Percentiles rank a stretch among this genome's conserved stretches.
These are phyloP conservation scores for Phytophthora sp. DNA, from an alignment of 352 stramenopile species.

Conservation along the genomic window DNA sequence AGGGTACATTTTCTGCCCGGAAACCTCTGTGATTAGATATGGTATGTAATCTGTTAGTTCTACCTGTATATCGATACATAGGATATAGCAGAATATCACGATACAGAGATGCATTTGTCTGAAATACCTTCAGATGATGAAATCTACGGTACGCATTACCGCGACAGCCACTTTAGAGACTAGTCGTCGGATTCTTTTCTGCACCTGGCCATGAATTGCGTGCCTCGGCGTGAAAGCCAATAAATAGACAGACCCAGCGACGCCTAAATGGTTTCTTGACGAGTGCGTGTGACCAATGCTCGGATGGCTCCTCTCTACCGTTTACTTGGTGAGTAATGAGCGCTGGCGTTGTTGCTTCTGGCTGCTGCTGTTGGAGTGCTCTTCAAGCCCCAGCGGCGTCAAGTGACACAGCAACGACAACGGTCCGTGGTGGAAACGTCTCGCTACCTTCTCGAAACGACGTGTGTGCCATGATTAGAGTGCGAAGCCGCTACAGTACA, in stretches of 20 bases:
- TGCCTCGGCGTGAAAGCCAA: too few relatives aligned
- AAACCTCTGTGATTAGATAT: neutral
- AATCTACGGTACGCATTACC: neutral
- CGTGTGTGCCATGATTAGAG: too few relatives aligned
- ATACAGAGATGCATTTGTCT: neutral
- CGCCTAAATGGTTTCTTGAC: conserved; percentile 9
- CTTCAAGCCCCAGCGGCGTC: neutral
- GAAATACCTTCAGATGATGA: neutral
- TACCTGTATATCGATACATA: neutral
- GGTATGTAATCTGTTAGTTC: too few relatives aligned
- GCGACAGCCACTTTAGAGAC: neutral
- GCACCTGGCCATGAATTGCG: too few relatives aligned
- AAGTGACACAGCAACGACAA: conserved; percentile 1
- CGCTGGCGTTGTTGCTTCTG: neutral
- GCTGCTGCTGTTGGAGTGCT: neutral
- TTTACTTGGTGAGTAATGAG: conserved; percentile 10
- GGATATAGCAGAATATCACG: neutral
- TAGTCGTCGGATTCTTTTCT: neutral
- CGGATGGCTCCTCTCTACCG: conserved; percentile 15
- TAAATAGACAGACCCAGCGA: neutral
- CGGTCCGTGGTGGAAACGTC: neutral
- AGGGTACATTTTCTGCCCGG: conserved; percentile 28
- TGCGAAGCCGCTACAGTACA: too few relatives aligned
- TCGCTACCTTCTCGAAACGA: neutral
- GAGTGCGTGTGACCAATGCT: conserved; percentile 12